Evolutionary conservation across 2,329 filamentous ascomycete species (phyloP).

Genomic region (Gnomoniopsis sp.): DNA sequence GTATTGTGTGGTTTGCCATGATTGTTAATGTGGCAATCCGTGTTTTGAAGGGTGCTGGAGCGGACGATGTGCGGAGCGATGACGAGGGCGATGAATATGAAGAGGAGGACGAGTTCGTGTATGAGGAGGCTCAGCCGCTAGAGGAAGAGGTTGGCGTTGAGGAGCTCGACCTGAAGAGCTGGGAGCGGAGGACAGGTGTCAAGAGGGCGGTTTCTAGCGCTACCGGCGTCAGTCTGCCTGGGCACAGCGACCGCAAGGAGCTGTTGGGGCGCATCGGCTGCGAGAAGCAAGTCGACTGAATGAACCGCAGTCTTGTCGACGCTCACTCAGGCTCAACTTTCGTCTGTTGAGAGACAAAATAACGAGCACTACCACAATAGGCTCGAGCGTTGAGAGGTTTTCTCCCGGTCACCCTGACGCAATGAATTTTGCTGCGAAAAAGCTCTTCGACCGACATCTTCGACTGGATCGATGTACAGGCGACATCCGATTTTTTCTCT

Average conservation of each 20-base stretch:
- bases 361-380: not conserved
- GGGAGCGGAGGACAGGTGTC: constrained; percentile 54
- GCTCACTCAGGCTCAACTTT: not conserved
- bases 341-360: not conserved
- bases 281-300: constrained; percentile 64
- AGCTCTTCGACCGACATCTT: not conserved
- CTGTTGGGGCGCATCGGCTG: constrained; percentile 79
- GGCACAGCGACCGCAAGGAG: constrained; percentile 75
- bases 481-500: constrained; percentile 14
- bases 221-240: constrained; percentile 62
- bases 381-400: not conserved
- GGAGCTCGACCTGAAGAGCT: constrained; percentile 62
- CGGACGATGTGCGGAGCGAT: constrained; percentile 85
- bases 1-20: constrained; percentile 82
- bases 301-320: not conserved
- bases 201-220: constrained; percentile 47
- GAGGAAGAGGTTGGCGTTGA: constrained; percentile 78
- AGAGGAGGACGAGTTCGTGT: constrained; percentile 48
- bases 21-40: constrained; percentile 79
- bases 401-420: not conserved
- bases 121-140: constrained; percentile 53
- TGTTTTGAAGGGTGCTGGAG: constrained; percentile 71
- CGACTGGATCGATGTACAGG: constrained; percentile 12
- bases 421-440: not conserved
- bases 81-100: constrained; percentile 71